These are phyloP conservation scores for Saccharomyces kudriavzevii DNA, from an alignment of 805 yeast genomes.

Conservation along the genomic window DNA sequence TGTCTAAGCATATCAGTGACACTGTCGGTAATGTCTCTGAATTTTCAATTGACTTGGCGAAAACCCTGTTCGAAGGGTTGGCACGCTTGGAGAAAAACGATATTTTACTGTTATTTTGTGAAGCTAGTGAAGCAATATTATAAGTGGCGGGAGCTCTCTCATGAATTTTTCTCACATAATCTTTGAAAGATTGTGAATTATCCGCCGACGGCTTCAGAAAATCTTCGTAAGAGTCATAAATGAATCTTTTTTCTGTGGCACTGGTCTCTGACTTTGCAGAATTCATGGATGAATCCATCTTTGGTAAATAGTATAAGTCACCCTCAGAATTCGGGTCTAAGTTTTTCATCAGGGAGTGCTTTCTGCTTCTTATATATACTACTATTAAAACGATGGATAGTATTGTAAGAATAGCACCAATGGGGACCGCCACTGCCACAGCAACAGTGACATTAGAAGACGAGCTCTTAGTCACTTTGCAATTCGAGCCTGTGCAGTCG, in stretches of 20 bases:
- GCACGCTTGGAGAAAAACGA: not conserved
- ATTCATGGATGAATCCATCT: conserved; percentile 14
- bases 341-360: conserved; percentile 46
- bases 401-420: conserved; percentile 38
- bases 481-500: conserved; percentile 16
- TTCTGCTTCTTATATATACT: conserved; percentile 51
- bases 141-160: not conserved
- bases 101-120: not conserved
- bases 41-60: not conserved
- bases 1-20: not conserved
- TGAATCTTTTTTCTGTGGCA: not conserved
- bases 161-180: not conserved
- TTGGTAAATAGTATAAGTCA: conserved; percentile 65
- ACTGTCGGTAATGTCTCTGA: not conserved
- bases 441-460: conserved; percentile 37
- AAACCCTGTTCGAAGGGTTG: not conserved
- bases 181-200: conserved; percentile 1
- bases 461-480: conserved; percentile 39
- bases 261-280: not conserved
- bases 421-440: conserved; percentile 61
- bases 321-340: conserved; percentile 72
- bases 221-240: not conserved
- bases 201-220: not conserved
- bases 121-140: not conserved
- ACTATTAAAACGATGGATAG: conserved; percentile 43